Evolutionary conservation across 2,329 filamentous ascomycete genomes (phyloP).

Genomic region (Didymella arachidicola): DNA sequence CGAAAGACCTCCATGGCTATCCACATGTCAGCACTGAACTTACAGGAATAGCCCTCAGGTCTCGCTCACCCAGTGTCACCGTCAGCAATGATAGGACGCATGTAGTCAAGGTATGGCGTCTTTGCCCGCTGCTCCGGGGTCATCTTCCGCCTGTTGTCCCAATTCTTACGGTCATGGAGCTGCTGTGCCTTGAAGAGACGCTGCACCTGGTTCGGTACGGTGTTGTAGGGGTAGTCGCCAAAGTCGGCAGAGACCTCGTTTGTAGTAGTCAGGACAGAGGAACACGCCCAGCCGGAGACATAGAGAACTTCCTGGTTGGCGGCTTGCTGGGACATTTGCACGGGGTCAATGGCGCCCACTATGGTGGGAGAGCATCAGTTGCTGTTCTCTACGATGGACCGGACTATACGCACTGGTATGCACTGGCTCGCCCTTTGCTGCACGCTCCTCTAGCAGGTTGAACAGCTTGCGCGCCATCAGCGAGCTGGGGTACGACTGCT

Average conservation of each 20-base stretch:
- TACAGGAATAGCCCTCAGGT: rapidly evolving
- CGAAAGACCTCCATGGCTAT: constrained; percentile 84
- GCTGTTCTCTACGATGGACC: constrained; percentile 31
- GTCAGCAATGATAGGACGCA: constrained; percentile 94
- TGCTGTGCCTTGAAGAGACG: constrained; percentile 95
- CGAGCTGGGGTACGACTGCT: constrained; percentile 89
- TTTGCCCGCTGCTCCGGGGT: constrained; percentile 73
- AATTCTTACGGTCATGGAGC: constrained; percentile 95
- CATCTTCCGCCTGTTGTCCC: constrained; percentile 83
- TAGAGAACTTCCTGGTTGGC: constrained; percentile 96
- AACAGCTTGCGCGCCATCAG: constrained; percentile 96
- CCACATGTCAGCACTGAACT: constrained; percentile 22
- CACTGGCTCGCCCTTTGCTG: constrained; percentile 81
- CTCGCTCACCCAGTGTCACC: constrained; percentile 78
- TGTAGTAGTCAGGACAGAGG: constrained; percentile 87
- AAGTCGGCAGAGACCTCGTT: constrained; percentile 98
- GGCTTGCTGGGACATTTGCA: constrained; percentile 99
- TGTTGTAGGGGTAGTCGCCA: constrained; percentile 99
- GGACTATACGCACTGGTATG: constrained; percentile 76
- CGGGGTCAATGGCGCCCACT: constrained; percentile 98
- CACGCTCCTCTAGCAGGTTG: constrained; percentile 80
- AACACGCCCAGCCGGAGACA: constrained; percentile 97
- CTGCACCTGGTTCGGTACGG: constrained; percentile 97
- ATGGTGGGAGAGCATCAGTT: constrained; percentile 35
- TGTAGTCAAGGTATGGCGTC: constrained; percentile 87